Percentiles rank a stretch among this genome's conserved stretches.
Evolutionary conservation across 352 stramenopile species (phyloP).

Genomic region (Pythium phragmitis): DNA sequence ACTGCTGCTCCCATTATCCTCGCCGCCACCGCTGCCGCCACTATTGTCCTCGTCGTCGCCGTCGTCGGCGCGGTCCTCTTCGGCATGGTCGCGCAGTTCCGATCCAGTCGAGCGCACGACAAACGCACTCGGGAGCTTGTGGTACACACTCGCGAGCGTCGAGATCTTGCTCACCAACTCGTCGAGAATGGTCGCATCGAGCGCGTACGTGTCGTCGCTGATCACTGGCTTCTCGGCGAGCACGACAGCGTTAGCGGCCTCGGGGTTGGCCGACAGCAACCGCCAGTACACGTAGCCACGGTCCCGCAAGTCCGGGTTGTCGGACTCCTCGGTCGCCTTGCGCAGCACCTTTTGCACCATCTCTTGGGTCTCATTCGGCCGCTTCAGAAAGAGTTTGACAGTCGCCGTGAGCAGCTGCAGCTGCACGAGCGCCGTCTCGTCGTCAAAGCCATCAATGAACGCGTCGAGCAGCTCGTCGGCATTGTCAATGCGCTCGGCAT

Average conservation of each 20-base stretch:
- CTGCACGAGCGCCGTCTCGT: slow-evolving; percentile 96
- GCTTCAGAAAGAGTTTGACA: slow-evolving; percentile 99
- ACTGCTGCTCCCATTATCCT: slow-evolving; percentile 25
- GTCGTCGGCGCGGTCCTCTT: slow-evolving; percentile 58
- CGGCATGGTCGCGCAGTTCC: slow-evolving; percentile 65
- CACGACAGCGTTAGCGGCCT: slow-evolving; percentile 97
- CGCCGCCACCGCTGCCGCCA: slow-evolving; percentile 52
- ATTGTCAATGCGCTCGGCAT: slow-evolving; percentile 99
- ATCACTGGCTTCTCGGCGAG: slow-evolving; percentile 99
- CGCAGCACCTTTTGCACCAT: slow-evolving; percentile 98
- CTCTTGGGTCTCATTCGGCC: slow-evolving; percentile 89
- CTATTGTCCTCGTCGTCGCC: slow-evolving; percentile 37
- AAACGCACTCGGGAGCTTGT: slow-evolving; percentile 92
- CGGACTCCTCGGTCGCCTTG: slow-evolving; percentile 97
- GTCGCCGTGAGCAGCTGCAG: slow-evolving; percentile 98
- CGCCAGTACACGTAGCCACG: slow-evolving; percentile 99
- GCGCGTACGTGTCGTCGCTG: slow-evolving; percentile 96
- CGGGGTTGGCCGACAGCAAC: slow-evolving; percentile 96
- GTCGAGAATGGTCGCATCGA: slow-evolving; percentile 95
- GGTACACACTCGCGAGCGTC: slow-evolving; percentile 97
- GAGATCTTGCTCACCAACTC: slow-evolving; percentile 97
- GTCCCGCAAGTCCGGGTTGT: slow-evolving; percentile 99
- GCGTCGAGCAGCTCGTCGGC: slow-evolving; percentile 98
- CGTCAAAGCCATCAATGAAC: slow-evolving; percentile 98
- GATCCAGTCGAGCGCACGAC: slow-evolving; percentile 82